Percentiles rank a stretch among this genome's conserved stretches.
These are phyloP conservation scores for Macroventuria anomochaeta DNA, from an alignment of 2,329 filamentous ascomycete genomes.

Conservation along the genomic window DNA sequence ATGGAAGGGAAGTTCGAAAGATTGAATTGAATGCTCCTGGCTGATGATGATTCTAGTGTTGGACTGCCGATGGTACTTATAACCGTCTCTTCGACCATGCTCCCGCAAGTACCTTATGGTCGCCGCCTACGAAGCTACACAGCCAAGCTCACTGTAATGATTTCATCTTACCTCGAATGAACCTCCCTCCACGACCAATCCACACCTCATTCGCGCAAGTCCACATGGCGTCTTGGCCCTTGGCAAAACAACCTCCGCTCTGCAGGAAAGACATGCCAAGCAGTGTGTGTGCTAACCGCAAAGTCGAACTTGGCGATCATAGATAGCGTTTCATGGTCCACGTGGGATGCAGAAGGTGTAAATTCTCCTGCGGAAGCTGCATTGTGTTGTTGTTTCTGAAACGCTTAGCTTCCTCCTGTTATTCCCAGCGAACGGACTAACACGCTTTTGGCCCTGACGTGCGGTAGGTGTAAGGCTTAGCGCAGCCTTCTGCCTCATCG, in stretches of 20 bases:
- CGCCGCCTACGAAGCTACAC: background rate
- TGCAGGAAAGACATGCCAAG: slow-evolving; percentile 5
- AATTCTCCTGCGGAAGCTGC: background rate
- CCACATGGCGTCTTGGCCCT: slow-evolving; percentile 10
- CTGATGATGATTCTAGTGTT: slow-evolving; percentile 5
- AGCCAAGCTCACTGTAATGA: slow-evolving; percentile 2
- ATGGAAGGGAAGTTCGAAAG: background rate
- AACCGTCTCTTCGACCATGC: slow-evolving; percentile 1
- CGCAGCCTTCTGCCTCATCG: slow-evolving; percentile 6
- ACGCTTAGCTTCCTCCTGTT: slow-evolving; percentile 19
- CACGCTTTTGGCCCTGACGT: slow-evolving; percentile 6
- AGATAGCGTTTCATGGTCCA: slow-evolving; percentile 2
- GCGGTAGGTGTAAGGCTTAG: slow-evolving; percentile 22
- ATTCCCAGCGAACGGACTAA: background rate
- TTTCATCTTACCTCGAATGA: slow-evolving; percentile 10
- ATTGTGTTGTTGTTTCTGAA: slow-evolving; percentile 17
- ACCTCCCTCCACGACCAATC: background rate
- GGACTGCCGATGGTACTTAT: slow-evolving; percentile 7
- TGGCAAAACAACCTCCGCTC: slow-evolving; percentile 18
- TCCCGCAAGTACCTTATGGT: background rate
- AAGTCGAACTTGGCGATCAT: background rate
- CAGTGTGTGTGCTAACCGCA: slow-evolving; percentile 1
- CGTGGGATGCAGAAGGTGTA: background rate
- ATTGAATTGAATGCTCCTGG: slow-evolving; percentile 6
- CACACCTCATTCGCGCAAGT: slow-evolving; percentile 25